Base-by-base conservation (phyloP, 306 rosid species). In the Macrotyloma uniflorum region DNA sequence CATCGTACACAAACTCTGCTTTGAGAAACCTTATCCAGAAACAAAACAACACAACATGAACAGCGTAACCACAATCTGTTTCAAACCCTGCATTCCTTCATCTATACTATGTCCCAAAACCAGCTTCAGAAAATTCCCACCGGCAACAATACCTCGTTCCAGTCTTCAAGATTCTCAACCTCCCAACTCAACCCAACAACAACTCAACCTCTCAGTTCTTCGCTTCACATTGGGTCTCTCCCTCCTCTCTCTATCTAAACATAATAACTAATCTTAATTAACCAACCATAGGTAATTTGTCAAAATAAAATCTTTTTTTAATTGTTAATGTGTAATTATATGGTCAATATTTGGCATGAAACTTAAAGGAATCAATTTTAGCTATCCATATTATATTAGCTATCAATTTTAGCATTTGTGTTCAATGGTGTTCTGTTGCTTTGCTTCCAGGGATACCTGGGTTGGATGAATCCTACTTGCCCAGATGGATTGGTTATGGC, bases 401-500 rank as follows among this genome's bases (percentile, higher is more conserved):
- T 11, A 36, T 8, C 42, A 36, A 62, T 32, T 5, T 32, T 16
- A 10, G 30, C 42, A 9, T 30, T 40, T 75, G 43, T 38, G 55
- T 49, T 80, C 3, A 23, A 24, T 77, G 51, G 40, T n/a, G 40
- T 28, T 67, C 47, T 38, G 28, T 36, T 40, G 49, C 16, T 55
- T 77, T 80, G 79, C 69, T 70, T 70, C 50, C 82, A 92, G 98
- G 99, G 63, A 90, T 95, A 67, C 93, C 91, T 67, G 99, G 98
- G n/a, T 86, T 95, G 65, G 97, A 93, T 68, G 98, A 95, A 71
- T 95, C 99, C 43, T 93, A 91, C 88, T 86, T 95, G 68, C 97
- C 99, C 80, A 86, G 98, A 91, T 95, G 97, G 99, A 89, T 95
- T 49, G 97, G 99, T 26, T 95, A 91, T 53, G 93, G 97, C 26